Conservation (phyloP, 208 protist genomes). For the Leishmania martiniquensis region DNA sequence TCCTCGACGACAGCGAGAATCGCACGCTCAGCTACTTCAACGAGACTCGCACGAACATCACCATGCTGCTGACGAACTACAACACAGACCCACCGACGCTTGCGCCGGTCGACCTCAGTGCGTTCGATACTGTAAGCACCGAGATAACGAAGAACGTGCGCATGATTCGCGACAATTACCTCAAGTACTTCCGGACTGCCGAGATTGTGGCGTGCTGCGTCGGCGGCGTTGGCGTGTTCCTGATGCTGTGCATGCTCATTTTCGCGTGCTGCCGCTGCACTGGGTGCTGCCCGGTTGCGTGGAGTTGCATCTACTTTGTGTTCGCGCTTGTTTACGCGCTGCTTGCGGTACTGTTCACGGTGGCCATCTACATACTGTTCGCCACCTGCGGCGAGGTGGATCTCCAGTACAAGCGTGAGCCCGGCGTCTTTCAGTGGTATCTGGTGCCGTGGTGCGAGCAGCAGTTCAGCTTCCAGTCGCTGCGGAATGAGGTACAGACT, state of each 20-base stretch:
- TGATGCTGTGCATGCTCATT: conserved; percentile 60
- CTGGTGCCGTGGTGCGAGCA: conserved; percentile 68
- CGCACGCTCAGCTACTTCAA: conserved; percentile 55
- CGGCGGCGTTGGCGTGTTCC: conserved; percentile 49
- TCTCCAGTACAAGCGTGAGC: conserved; percentile 63
- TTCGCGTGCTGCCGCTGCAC: conserved; percentile 59
- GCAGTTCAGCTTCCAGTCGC: conserved; percentile 41
- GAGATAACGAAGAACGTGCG: conserved; percentile 35
- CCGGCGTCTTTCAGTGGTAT: conserved; percentile 81
- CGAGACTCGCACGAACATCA: conserved; percentile 37
- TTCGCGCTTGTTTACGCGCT: conserved; percentile 65
- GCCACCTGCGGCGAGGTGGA: conserved; percentile 63
- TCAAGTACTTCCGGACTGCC: conserved; percentile 68
- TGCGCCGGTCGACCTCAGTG: conserved; percentile 34
- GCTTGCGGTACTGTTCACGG: conserved; percentile 60
- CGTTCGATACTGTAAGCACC: conserved; percentile 43
- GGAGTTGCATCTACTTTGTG: conserved; percentile 64
- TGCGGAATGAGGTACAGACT: conserved; percentile 34
- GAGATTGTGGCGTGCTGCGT: conserved; percentile 59
- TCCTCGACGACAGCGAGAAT: conserved; percentile 38
- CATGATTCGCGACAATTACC: conserved; percentile 42
- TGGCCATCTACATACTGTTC: conserved; percentile 45
- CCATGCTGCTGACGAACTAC: conserved; percentile 43
- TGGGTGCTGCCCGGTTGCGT: conserved; percentile 40
- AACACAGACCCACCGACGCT: conserved; percentile 23